These are phyloP conservation scores for Pythium apleroticum DNA, from an alignment of 352 stramenopile genomes.

Conservation along the genomic window DNA sequence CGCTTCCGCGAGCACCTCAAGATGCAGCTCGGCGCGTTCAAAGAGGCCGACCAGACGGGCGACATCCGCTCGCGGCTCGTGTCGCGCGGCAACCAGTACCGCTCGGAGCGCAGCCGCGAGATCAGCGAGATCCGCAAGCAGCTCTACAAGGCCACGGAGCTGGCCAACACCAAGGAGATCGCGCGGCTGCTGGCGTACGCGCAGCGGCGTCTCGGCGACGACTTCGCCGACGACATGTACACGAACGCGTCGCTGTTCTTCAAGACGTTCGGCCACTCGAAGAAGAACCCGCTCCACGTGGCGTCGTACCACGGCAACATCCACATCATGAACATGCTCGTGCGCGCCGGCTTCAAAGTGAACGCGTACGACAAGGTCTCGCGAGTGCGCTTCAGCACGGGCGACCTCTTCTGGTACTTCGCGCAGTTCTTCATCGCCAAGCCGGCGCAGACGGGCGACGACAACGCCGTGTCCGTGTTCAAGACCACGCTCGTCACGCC, in stretches of 20 bases:
- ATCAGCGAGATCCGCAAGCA: conserved; percentile 66
- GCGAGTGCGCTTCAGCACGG: conserved; percentile 72
- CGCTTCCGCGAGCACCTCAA: conserved; percentile 85
- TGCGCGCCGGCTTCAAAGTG: conserved; percentile 53
- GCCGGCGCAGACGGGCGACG: conserved; percentile 40
- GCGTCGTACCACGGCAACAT: conserved; percentile 72
- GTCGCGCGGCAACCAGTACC: conserved; percentile 33
- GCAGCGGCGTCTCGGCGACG: conserved; percentile 43
- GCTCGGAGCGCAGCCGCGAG: conserved; percentile 44
- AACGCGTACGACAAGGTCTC: conserved; percentile 74
- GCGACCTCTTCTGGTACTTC: conserved; percentile 81
- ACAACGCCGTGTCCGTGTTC: conserved; percentile 63
- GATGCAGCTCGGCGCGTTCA: conserved; percentile 84
- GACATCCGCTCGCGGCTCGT: conserved; percentile 59
- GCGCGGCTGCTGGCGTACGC: conserved; percentile 50
- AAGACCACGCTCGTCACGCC: conserved; percentile 68
- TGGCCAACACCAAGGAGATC: conserved; percentile 63
- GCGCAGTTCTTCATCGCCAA: conserved; percentile 62
- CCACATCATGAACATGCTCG: conserved; percentile 50
- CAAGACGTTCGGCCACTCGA: conserved; percentile 58
- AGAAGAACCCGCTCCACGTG: conserved; percentile 84
- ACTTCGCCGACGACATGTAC: conserved; percentile 71
- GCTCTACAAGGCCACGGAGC: conserved; percentile 66
- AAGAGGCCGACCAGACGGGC: conserved; percentile 81
- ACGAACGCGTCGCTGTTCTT: conserved; percentile 46